Percentiles rank a stretch among this genome's conserved stretches.
Conservation (phyloP, 2,329 filamentous ascomycete genomes). For the Cytospora chrysosperma region DNA sequence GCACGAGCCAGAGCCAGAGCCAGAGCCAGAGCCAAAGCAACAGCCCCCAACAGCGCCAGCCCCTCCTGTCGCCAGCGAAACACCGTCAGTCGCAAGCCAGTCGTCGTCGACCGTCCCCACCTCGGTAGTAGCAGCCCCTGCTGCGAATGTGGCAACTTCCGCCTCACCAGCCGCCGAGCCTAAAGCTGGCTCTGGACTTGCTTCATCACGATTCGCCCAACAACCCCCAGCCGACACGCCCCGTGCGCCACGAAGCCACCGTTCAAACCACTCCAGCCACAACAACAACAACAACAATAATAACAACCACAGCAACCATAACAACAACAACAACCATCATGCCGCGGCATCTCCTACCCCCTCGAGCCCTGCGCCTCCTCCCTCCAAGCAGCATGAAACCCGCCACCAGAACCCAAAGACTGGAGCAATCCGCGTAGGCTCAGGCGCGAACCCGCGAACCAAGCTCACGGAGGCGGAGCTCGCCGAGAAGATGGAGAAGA, state of each 20-base stretch:
- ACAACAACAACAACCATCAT: slow-evolving; percentile 20
- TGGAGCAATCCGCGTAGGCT: slow-evolving; percentile 45
- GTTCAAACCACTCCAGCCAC: slow-evolving; percentile 14
- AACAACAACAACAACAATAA: slow-evolving; percentile 11
- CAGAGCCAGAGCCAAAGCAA: slow-evolving; percentile 12
- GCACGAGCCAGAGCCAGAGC: too few relatives aligned
- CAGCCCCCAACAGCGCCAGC: slow-evolving; percentile 18
- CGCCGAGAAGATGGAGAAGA: slow-evolving; percentile 58
- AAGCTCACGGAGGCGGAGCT: slow-evolving; percentile 61
- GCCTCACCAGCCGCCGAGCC: slow-evolving; percentile 10
- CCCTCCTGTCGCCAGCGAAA: neutral
- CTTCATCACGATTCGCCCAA: slow-evolving; percentile 26
- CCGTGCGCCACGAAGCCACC: slow-evolving; percentile 22
- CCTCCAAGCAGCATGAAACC: slow-evolving; percentile 28
- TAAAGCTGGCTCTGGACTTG: slow-evolving; percentile 13
- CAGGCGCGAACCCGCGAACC: slow-evolving; percentile 57
- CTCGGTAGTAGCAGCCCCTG: slow-evolving; percentile 10
- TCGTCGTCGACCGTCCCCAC: slow-evolving; percentile 2
- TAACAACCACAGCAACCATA: slow-evolving; percentile 22
- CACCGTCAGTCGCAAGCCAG: slow-evolving; percentile 6
- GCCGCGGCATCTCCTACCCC: slow-evolving; percentile 20
- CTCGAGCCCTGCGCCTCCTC: slow-evolving; percentile 27
- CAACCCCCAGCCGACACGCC: slow-evolving; percentile 23
- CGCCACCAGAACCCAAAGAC: slow-evolving; percentile 31
- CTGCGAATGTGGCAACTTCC: slow-evolving; percentile 5